Base-by-base conservation (phyloP, 257 asterid genomes). In the Cruciata laevipes region DNA sequence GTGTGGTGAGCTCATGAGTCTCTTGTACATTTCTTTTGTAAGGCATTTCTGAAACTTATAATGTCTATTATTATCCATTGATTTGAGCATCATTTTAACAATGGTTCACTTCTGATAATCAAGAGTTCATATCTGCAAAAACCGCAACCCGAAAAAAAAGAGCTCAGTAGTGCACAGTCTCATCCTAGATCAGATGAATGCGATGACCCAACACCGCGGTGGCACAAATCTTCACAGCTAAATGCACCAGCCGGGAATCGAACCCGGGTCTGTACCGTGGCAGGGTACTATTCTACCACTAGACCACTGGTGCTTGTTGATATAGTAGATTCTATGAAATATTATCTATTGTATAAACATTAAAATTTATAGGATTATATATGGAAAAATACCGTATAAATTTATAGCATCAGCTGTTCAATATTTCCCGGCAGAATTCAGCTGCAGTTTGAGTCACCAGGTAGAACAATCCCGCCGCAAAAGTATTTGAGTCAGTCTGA, bases 241-340 rank as follows among this genome's bases (percentile, higher is more conserved):
- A 47, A 4, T 69, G 73, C 73, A 69, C 66, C 66, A 59, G 91
- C 96, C 86, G 92, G 90, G 96, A 87, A 86, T 86, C 90, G 91
- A 93, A 90, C 94, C 95, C 88, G 96, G 95, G 95, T 87, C 91
- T 90, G 95, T 88, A 89, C 95, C 91, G 93, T 92, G 95, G 96
- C 95, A 89, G 98, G 88, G 91, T 89, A 88, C 71, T 55, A 68
- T 68, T 73, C 77, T 68, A 73, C 77, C 77, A 68, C 77, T 73
- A 73, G 73, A 68, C 77, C 77, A 73, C 77, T 73, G 70, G 77
- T 73, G 73, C 73, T 8, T 53, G 7, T 21, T 62, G 66, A 0
- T 61, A 3, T 0, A 1, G 0, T 0, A 1, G 0, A 21, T 55
- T 2, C 25, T 6, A 55, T 33, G 4, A 33, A 27, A 27, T 27